phyloP scores from a whole-genome alignment of 2,329 filamentous ascomycete genomes.

The Cercospora brassicicola region DNA sequence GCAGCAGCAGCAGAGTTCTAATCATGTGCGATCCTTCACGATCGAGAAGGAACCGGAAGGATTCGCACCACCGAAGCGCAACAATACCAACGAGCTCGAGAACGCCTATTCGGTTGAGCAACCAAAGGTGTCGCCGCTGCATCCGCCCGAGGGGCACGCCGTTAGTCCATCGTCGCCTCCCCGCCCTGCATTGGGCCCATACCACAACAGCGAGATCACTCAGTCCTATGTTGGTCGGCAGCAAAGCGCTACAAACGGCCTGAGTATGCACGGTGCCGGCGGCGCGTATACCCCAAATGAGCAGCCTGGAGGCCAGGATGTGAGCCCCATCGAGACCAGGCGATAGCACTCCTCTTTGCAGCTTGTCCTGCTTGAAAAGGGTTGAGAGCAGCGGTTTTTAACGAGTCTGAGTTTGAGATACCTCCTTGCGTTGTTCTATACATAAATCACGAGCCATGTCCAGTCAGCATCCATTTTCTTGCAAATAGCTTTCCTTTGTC shows the following conservation, averaged over 20 bases:
- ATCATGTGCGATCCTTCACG: conserved; percentile 26
- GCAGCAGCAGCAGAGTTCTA: conserved; percentile 11
- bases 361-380: neutral
- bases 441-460: neutral
- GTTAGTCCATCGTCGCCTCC: conserved; percentile 20
- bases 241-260: conserved; percentile 44
- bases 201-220: conserved; percentile 38
- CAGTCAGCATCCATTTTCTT: neutral
- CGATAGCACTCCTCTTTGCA: neutral
- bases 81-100: conserved; percentile 31
- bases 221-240: conserved; percentile 48
- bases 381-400: neutral
- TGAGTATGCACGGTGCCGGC: conserved; percentile 49
- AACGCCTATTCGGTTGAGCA: conserved; percentile 29
- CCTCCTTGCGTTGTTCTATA: conserved; percentile 11
- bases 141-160: conserved; percentile 12
- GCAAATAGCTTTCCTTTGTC: neutral
- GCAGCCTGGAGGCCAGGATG: conserved; percentile 19
- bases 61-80: conserved; percentile 20
- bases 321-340: conserved; percentile 26
- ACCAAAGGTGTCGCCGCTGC: conserved; percentile 22
- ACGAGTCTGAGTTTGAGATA: conserved; percentile 9
- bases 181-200: conserved; percentile 33
- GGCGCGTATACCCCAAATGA: conserved; percentile 14
- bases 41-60: conserved; percentile 26